Base-by-base conservation (phyloP, 1,284 basidiomycete species). In the Cystobasidium pallidum region DNA sequence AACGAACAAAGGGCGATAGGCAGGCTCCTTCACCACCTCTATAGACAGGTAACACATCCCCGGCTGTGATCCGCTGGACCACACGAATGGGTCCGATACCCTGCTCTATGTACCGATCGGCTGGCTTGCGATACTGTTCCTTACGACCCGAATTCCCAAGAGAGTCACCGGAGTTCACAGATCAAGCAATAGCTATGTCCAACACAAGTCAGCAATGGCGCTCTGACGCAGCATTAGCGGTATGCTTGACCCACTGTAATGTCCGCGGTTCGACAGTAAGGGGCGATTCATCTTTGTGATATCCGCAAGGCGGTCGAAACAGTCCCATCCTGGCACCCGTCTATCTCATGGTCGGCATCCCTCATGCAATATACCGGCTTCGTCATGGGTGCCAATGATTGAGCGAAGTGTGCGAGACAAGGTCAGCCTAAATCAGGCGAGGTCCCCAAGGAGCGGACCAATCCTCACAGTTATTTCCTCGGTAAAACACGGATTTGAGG, bases 231-330 rank as follows among this genome's bases (percentile, higher is more conserved):
- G n/a, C n/a, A n/a, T n/a, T 39, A 39, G 36, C 36, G 6, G 6
- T 39, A 39, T 26, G 49, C 7, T 24, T 7, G 75, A 66, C 58
- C 24, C 52, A 76, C 78, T 75, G 2, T 73, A 76, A 73, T 78
- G 78, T 8, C 79, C 78, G 8, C 77, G 72, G 11, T 77, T 54
- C 21, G 67, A 41, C 21, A 79, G 68, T 8, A 80, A 67, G 30
- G 1, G 78, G 65, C 13, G 73, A 51, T 1, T 58, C 66, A 0
- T 70, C 55, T 64, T 76, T 73, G 66, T 73, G 74, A 7, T 64
- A 58, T 0, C 79, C 78, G 66, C 73, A 77, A 1, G 76, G 76
- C 0, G 76, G 75, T 21, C 73, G 47, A 75, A 80, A 80, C 52
- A 3, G 79, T 77, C 10, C 72, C 52, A 34, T 75, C 43, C 74